These are phyloP conservation scores for Galerina sulciceps DNA, from an alignment of 768 basidiomycete species.

Conservation along the genomic window DNA sequence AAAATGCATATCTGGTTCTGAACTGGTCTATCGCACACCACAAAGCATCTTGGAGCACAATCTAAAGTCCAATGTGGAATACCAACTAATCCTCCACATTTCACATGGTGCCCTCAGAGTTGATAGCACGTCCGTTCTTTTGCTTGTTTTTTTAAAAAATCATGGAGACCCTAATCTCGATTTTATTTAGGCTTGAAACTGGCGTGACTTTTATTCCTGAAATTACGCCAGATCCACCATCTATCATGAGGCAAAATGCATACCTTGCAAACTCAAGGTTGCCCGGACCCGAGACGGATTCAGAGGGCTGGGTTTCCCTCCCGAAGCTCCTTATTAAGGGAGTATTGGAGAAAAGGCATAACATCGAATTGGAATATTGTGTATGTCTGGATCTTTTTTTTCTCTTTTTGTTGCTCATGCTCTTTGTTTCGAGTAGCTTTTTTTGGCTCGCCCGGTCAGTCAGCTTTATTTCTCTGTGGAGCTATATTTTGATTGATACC, in stretches of 20 bases:
- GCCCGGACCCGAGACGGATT: conserved; percentile 11
- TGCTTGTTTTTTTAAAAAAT: neutral
- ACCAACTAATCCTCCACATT: conserved; percentile 14
- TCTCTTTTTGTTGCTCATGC: conserved; percentile 29
- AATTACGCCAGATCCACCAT: conserved; percentile 9
- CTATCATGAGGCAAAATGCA: conserved; percentile 6
- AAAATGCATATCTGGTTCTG: neutral
- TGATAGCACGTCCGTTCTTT: conserved; percentile 8
- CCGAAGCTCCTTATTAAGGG: conserved; percentile 3
- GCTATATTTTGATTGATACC: neutral
- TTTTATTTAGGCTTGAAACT: conserved; percentile 9
- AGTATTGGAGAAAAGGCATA: neutral
- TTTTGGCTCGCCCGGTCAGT: conserved; percentile 28
- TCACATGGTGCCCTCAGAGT: conserved; percentile 12
- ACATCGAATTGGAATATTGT: neutral
- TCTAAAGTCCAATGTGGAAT: conserved; percentile 8
- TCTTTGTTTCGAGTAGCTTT: conserved; percentile 16
- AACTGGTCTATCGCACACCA: conserved; percentile 6
- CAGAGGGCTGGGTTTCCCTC: conserved; percentile 12
- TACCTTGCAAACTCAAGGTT: conserved; percentile 1
- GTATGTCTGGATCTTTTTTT: conserved; percentile 2
- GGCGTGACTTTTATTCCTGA: conserved; percentile 11
- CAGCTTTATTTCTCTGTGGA: neutral
- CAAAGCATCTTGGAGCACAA: conserved; percentile 19
- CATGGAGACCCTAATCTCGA: too few relatives aligned